These are phyloP conservation scores for Thalassiosira delicatula DNA, from an alignment of 352 stramenopile species.

Conservation along the genomic window DNA sequence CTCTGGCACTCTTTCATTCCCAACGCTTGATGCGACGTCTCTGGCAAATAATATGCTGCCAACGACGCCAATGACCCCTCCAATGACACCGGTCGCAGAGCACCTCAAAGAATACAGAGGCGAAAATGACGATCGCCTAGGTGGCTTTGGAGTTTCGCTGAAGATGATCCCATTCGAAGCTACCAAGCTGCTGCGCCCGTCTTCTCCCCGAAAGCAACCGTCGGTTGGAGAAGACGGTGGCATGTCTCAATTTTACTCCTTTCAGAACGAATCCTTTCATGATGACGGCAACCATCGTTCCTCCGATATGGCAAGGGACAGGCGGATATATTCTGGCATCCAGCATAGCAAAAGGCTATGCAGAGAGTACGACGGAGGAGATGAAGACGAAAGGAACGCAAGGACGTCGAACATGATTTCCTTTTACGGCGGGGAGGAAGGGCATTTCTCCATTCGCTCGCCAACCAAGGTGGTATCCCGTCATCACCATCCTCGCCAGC, in stretches of 20 bases:
- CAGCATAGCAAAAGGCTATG: background rate
- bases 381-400: slow-evolving; percentile 9
- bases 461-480: slow-evolving; percentile 18
- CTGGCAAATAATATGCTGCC: slow-evolving; percentile 11
- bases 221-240: slow-evolving; percentile 9
- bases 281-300: slow-evolving; percentile 4
- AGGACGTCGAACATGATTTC: slow-evolving; percentile 52
- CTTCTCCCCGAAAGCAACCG: slow-evolving; percentile 10
- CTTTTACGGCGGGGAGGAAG: slow-evolving; percentile 48
- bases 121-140: background rate
- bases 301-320: background rate
- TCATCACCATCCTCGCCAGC: slow-evolving; percentile 22
- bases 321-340: too few relatives aligned
- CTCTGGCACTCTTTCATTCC: background rate
- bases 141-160: slow-evolving; percentile 49
- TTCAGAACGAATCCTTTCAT: slow-evolving; percentile 46
- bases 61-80: slow-evolving; percentile 31
- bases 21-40: slow-evolving; percentile 30
- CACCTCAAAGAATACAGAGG: background rate
- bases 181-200: slow-evolving; percentile 31
- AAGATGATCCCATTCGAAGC: slow-evolving; percentile 51
- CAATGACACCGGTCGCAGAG: slow-evolving; percentile 8
- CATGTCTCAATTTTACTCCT: slow-evolving; percentile 53
- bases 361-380: slow-evolving; percentile 15
- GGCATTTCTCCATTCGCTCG: slow-evolving; percentile 40